Evolutionary conservation across 2,329 filamentous ascomycete species (phyloP).

Genomic region (Nectriaceae sp.): DNA sequence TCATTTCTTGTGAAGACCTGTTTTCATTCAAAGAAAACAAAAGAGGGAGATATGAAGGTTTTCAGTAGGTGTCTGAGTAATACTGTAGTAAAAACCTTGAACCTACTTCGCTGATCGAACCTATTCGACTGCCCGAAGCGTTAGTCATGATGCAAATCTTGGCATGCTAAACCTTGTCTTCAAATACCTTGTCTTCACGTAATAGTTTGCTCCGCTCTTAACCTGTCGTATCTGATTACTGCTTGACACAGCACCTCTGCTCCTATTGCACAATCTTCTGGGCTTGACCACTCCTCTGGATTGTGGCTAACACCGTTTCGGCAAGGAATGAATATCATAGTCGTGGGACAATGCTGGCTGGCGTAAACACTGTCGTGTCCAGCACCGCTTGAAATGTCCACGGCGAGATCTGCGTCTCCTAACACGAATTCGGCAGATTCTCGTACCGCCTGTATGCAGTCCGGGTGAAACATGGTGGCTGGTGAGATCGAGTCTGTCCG

Average conservation of each 20-base stretch:
- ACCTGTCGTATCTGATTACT: background rate
- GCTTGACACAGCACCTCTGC: background rate
- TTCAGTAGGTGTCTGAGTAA: too few species aligned
- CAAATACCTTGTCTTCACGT: too few species aligned
- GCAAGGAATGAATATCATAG: slow-evolving; percentile 42
- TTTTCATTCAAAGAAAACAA: too few species aligned
- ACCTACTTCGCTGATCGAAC: too few species aligned
- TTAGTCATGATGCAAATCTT: too few species aligned
- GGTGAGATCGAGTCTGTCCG: slow-evolving; percentile 60
- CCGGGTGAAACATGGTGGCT: slow-evolving; percentile 63
- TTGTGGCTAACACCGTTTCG: slow-evolving; percentile 40
- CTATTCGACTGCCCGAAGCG: too few species aligned
- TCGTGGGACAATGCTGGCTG: slow-evolving; percentile 34
- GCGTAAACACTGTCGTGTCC: slow-evolving; percentile 41
- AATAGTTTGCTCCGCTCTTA: background rate
- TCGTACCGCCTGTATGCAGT: slow-evolving; percentile 66
- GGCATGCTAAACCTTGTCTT: too few species aligned
- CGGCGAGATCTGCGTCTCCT: slow-evolving; percentile 40
- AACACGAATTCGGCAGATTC: slow-evolving; percentile 57
- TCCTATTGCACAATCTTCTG: slow-evolving; percentile 31
- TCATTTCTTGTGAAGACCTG: too few species aligned
- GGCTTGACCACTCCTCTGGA: slow-evolving; percentile 37
- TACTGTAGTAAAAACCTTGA: too few species aligned
- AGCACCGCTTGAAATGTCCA: slow-evolving; percentile 39
- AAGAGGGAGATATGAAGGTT: too few species aligned